Conservation (phyloP, 768 basidiomycete genomes). For the Coprinopsis cinerea region DNA sequence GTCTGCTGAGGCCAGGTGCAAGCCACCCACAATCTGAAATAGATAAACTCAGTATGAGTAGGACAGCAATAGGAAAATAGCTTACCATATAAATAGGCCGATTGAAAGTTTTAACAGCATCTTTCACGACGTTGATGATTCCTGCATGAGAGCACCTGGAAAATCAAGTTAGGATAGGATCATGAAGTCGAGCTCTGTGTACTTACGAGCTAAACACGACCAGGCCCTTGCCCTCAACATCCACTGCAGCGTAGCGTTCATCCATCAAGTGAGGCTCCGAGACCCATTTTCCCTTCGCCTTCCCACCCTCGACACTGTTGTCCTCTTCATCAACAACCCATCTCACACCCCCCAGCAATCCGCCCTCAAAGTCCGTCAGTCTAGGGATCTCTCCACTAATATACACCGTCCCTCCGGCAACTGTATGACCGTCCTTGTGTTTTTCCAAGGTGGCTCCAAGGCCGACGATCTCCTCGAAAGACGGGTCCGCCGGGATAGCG, state of each 20-base stretch:
- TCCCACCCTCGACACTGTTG: neutral
- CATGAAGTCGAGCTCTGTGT: neutral
- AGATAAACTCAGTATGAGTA: neutral
- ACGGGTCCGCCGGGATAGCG: slow-evolving; percentile 64
- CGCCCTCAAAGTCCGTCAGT: slow-evolving; percentile 60
- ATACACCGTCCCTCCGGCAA: slow-evolving; percentile 59
- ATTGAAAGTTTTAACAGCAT: slow-evolving; percentile 55
- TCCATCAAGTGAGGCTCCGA: slow-evolving; percentile 74
- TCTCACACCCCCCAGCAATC: slow-evolving; percentile 60
- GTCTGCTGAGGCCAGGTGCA: slow-evolving; percentile 77
- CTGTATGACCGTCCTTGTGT: slow-evolving; percentile 54
- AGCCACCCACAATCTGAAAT: slow-evolving; percentile 65
- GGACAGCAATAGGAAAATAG: neutral
- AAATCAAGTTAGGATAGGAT: neutral
- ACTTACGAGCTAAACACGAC: slow-evolving; percentile 81
- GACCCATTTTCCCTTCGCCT: slow-evolving; percentile 37
- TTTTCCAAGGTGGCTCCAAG: slow-evolving; percentile 52
- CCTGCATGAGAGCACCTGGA: slow-evolving; percentile 65
- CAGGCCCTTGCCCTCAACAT: slow-evolving; percentile 77
- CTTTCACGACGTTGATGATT: slow-evolving; percentile 75
- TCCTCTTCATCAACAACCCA: slow-evolving; percentile 40
- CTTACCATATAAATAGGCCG: slow-evolving; percentile 74
- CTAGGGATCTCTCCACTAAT: slow-evolving; percentile 81
- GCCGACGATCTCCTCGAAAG: slow-evolving; percentile 55
- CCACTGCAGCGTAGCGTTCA: slow-evolving; percentile 72